Base-by-base conservation (phyloP, 2,329 filamentous ascomycete species). In the Ramichloridium luteum region DNA sequence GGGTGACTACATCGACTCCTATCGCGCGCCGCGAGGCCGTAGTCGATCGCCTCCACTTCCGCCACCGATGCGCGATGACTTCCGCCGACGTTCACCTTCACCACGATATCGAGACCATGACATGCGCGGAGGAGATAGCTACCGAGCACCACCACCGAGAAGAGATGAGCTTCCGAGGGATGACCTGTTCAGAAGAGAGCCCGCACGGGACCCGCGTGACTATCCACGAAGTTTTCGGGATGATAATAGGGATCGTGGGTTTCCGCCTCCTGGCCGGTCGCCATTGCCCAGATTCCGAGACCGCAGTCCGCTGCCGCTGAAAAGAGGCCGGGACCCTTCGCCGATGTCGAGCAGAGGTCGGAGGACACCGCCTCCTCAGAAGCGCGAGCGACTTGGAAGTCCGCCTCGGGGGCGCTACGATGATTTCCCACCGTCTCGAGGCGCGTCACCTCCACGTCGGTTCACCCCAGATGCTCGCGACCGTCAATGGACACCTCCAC, bases 261-360 rank as follows among this genome's bases (percentile, higher is more conserved):
- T 46, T 37, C 35, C 32, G 15, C 30, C 38, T 12, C 27, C 33
- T 13, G 28, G 16, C 8, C 58, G 58, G 34, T 61, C 60, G 10
- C 59, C 61, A 18, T 51, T 54, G 23, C 53, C 51, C 31, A 53
- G 58, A 30, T 54, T 55, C 41, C 46, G 54, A 32, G 57, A 62
- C 26, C 55, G 62, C 39, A 64, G 62, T 41, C 61, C 59, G 13
- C 49, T 55, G 11, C 57, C 56, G 8, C 34, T 57, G 36, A 61
- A 59, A 47, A 51, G 64, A 38, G 57, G 55, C 25, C 52, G 63
- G 34, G 61, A 68, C 28, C 43, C 50, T n/a, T 65, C 61, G n/a
- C 62, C 62, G 8, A 53, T 58, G 9, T 56, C 58, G 20, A 65
- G 62, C 43, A 56, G 61, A 31, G 60, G 61, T 3, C 47, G 56